Evolutionary conservation across 495 filamentous ascomycete species (phyloP), one percentile per base, ranked within the genome.

Genomic region (Cudoniella acicularis): DNA sequence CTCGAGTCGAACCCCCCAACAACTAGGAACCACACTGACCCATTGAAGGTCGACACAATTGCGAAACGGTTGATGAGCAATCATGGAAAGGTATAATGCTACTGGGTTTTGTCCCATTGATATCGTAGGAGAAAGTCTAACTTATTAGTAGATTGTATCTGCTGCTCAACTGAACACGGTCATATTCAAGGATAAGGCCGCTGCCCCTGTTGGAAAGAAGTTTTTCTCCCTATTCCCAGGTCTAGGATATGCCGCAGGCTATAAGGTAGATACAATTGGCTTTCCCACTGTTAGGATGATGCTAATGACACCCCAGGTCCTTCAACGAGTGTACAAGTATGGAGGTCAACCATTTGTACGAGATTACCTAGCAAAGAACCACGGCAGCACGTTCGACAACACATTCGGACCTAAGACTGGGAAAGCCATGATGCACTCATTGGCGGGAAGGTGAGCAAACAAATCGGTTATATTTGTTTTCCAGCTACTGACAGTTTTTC

Each of bases 31-130:
- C 17, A 53, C 27, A 56, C 65, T 65, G 56, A 54, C 17, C 51
- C 17, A 52, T 36, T 43, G 42, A 69, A 94, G 90, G 91, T 99
- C 73, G 94, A 99, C 73, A 99, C 94, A 43, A 96, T 91, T 57
- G 92, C 94, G 49, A 99, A 99, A 80, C 90, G 94, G 48, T 85
- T 99, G 75, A 99, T 99, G 94, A 96, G 91, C 86, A 98, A 99
- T 73, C 87, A 96, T 69, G 83, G 82, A 64, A 62, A 65, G 55
- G 65, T 60, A 52, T 13, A 50, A 25, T 42, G 30, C 11, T 51
- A 55, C 1, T 10, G 23, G 11, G 24, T 6, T 4, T 47, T 8
- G 1, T 10, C 21, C 30, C 24, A 26, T 0, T 16, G 13, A n/a
- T 53, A 20, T 25, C 18, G 27, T 53, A 49, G 67, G 41, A 11